Percentiles rank a stretch among this genome's conserved stretches.
These are phyloP conservation scores for Stropharia rugosoannulata DNA, from an alignment of 768 basidiomycete species.

Conservation along the genomic window DNA sequence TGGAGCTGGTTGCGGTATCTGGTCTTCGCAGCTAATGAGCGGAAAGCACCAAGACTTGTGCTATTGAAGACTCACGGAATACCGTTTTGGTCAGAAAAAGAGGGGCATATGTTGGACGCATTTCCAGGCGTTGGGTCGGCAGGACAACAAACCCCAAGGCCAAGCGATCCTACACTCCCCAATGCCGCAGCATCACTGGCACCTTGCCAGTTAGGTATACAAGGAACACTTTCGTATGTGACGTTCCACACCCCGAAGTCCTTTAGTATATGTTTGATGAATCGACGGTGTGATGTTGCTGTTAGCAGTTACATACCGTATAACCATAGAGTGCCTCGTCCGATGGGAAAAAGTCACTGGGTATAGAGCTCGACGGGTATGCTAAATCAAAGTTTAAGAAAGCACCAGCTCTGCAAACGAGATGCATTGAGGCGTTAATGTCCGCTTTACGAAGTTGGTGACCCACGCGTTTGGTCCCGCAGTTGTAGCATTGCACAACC, in stretches of 20 bases:
- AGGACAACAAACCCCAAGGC: constrained; percentile 69
- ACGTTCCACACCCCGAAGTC: constrained; percentile 91
- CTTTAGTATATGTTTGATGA: constrained; percentile 28
- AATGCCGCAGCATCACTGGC: constrained; percentile 55
- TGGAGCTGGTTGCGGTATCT: constrained; percentile 3
- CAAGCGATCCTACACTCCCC: constrained; percentile 63
- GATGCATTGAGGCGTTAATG: neutral
- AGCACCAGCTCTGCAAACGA: constrained; percentile 51
- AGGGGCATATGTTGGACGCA: constrained; percentile 57
- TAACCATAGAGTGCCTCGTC: constrained; percentile 66
- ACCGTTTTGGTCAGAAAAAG: constrained; percentile 67
- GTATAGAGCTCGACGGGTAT: constrained; percentile 71
- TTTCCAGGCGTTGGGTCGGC: constrained; percentile 55
- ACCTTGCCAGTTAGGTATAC: constrained; percentile 64
- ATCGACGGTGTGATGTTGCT: neutral
- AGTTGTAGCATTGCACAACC: constrained; percentile 73
- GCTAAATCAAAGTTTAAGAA: constrained; percentile 84
- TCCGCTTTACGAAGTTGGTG: neutral
- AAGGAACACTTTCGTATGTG: constrained; percentile 65
- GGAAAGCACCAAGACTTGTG: neutral
- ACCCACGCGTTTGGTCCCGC: constrained; percentile 63
- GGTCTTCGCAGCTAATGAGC: neutral
- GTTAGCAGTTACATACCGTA: constrained; percentile 23
- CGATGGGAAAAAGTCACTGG: constrained; percentile 73
- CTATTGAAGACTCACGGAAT: constrained; percentile 49